Evolutionary conservation across 352 stramenopile genomes (phyloP).

Genomic region (Pythium pyrilobum): DNA sequence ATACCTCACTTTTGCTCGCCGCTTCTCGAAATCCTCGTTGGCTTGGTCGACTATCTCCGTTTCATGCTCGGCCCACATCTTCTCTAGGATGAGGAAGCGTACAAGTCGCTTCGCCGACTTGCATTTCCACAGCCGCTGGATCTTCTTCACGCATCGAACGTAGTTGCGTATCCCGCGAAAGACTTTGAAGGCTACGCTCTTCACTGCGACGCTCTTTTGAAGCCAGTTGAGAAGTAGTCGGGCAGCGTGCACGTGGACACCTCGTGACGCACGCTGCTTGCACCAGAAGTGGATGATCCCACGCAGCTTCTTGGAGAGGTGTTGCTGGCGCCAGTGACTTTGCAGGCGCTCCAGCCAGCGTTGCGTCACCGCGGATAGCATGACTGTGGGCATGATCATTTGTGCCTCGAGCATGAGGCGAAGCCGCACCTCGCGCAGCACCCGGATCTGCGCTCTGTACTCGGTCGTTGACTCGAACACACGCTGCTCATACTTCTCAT

Average conservation of each 20-base stretch:
- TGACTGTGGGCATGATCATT: conserved; percentile 38
- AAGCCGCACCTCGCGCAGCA: conserved; percentile 30
- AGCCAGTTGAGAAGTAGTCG: conserved; percentile 54
- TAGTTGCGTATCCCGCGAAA: conserved; percentile 51
- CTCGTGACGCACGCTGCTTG: conserved; percentile 29
- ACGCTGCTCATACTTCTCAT: conserved; percentile 39
- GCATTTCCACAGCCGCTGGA: conserved; percentile 46
- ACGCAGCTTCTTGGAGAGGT: conserved; percentile 31
- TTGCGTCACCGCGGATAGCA: conserved; percentile 42
- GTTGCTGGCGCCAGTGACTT: conserved; percentile 31
- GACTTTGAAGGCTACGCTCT: conserved; percentile 45
- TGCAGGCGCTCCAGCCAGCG: conserved; percentile 29
- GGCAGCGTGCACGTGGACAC: conserved; percentile 26
- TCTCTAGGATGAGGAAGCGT: conserved; percentile 37
- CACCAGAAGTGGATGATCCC: conserved; percentile 43
- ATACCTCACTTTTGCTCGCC: conserved; percentile 25
- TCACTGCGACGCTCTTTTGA: conserved; percentile 54
- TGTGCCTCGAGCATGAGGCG: conserved; percentile 30
- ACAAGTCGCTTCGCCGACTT: conserved; percentile 33
- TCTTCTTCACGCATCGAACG: conserved; percentile 40
- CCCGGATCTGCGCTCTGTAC: conserved; percentile 37
- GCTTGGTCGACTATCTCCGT: conserved; percentile 42
- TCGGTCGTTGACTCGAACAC: conserved; percentile 42
- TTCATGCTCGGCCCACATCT: conserved; percentile 46
- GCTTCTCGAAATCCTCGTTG: conserved; percentile 35